phyloP scores from a whole-genome alignment of 169 alveolate genomes.

The Plasmodium blacklocki region DNA sequence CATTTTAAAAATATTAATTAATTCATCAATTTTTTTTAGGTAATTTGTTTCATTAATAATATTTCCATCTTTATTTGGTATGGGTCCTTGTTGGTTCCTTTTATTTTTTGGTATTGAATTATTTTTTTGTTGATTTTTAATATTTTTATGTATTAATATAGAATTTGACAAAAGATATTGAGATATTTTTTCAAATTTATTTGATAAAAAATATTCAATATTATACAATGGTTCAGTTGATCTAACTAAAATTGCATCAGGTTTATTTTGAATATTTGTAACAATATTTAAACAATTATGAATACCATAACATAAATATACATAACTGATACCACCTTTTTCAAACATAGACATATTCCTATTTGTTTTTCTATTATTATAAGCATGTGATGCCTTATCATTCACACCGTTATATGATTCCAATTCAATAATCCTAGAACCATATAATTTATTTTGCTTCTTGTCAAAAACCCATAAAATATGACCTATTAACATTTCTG shows the following conservation, averaged over 20 bases:
- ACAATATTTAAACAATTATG: slow-evolving; percentile 77
- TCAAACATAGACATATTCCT: slow-evolving; percentile 73
- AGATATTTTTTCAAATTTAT: slow-evolving; percentile 24
- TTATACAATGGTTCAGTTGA: slow-evolving; percentile 73
- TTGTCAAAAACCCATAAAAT: slow-evolving; percentile 45
- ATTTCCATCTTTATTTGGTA: background rate
- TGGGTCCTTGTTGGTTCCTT: background rate
- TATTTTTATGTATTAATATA: background rate
- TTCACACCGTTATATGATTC: slow-evolving; percentile 77
- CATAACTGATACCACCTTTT: slow-evolving; percentile 78
- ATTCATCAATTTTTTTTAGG: slow-evolving; percentile 7
- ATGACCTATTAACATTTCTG: slow-evolving; percentile 58
- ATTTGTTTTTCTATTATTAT: slow-evolving; percentile 65
- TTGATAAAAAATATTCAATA: slow-evolving; percentile 1
- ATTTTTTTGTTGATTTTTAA: no score
- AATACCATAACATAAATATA: slow-evolving; percentile 78
- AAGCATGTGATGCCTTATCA: slow-evolving; percentile 80
- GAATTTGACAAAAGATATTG: background rate
- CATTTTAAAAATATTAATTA: slow-evolving; percentile 6
- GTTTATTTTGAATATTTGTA: slow-evolving; percentile 49
- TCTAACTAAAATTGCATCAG: slow-evolving; percentile 79
- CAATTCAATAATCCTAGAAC: slow-evolving; percentile 62
- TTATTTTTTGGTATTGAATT: background rate
- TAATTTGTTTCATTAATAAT: slow-evolving; percentile 6
- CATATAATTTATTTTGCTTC: slow-evolving; percentile 36